phyloP scores from a whole-genome alignment of 495 filamentous ascomycete species.

The Chaetomidium leptoderma region DNA sequence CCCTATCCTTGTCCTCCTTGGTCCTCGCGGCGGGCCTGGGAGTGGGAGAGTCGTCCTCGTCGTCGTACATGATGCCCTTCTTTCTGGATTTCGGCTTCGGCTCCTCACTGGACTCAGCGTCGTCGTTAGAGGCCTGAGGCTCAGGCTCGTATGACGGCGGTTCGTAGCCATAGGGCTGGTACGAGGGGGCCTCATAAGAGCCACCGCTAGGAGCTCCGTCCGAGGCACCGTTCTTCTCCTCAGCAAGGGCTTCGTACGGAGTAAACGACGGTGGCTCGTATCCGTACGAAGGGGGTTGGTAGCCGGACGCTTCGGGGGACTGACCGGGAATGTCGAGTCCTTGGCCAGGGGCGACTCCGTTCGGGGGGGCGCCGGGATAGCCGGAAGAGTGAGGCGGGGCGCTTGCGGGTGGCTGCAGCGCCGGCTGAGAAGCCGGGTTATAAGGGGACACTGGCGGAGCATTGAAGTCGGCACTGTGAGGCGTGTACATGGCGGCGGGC shows the following conservation, averaged over 20 bases:
- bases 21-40: slow-evolving; percentile 41
- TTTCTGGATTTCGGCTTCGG: slow-evolving; percentile 58
- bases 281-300: slow-evolving; percentile 42
- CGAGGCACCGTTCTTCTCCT: slow-evolving; percentile 26
- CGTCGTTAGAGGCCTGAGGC: slow-evolving; percentile 37
- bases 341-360: slow-evolving; percentile 1
- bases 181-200: slow-evolving; percentile 50
- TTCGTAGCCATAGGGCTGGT: slow-evolving; percentile 49
- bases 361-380: slow-evolving; percentile 15
- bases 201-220: slow-evolving; percentile 26
- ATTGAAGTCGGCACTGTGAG: slow-evolving; percentile 17
- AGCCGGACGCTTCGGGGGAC: slow-evolving; percentile 23
- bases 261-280: slow-evolving; percentile 39
- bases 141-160: slow-evolving; percentile 54
- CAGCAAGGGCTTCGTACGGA: slow-evolving; percentile 29
- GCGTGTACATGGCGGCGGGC: slow-evolving; percentile 31
- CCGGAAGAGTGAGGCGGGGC: slow-evolving; percentile 28
- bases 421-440: slow-evolving; percentile 13
- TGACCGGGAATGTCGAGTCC: slow-evolving; percentile 7
- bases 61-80: slow-evolving; percentile 76
- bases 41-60: slow-evolving; percentile 56
- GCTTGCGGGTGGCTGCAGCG: slow-evolving; percentile 9
- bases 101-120: slow-evolving; percentile 37
- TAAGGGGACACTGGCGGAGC: slow-evolving; percentile 23
- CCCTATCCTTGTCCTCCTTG: slow-evolving; percentile 56